Base-by-base conservation (phyloP, 140 eudicot genomes). In the Anethum foeniculum region DNA sequence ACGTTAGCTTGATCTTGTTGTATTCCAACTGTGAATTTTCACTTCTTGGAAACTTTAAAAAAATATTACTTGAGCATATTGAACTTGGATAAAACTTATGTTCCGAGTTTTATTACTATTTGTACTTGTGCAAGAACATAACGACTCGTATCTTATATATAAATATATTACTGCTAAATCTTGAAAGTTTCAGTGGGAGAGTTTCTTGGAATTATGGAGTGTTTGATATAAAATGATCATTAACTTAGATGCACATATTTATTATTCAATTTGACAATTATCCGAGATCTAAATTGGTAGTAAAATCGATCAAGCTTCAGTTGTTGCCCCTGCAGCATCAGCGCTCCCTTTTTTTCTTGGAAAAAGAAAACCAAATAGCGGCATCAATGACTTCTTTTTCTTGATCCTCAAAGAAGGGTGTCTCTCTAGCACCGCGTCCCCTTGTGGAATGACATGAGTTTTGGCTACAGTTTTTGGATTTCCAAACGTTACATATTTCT, bases 401-500 rank as follows among this genome's bases (percentile, higher is more conserved):
- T 85, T 89, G 88, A 85, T 92, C 80, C 83, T 90, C 3, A 89
- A 52, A 76, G 98, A 94, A 72, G 96, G 88, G 48, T 90, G 88
- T 81, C 96, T 88, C 85, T 90, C 87, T 13, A 94, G 78, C 34
- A 85, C 82, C 0, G 78, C 81, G 10, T 82, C 85, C 39, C 76
- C 75, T 23, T 83, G 81, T 76, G 87, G 91, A 43, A 81, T 73
- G 71, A 86, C 74, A 16, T 68, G 76, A 79, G 87, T 86, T 80
- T 82, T 87, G 30, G 82, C 85, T 78, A 86, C 60, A 25, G 89
- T 72, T 67, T 86, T 85, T 27, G 89, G 87, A 74, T 94, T 90
- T 12, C 95, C 90, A 77, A 92, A 94, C 4, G 92, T 88, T 56
- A 94, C 96, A 4, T 86, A 94, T 58, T 91, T 90, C 81, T 89